Conservation (phyloP, 1,139 yeast genomes). For the Scheffersomyces segobiensis region DNA sequence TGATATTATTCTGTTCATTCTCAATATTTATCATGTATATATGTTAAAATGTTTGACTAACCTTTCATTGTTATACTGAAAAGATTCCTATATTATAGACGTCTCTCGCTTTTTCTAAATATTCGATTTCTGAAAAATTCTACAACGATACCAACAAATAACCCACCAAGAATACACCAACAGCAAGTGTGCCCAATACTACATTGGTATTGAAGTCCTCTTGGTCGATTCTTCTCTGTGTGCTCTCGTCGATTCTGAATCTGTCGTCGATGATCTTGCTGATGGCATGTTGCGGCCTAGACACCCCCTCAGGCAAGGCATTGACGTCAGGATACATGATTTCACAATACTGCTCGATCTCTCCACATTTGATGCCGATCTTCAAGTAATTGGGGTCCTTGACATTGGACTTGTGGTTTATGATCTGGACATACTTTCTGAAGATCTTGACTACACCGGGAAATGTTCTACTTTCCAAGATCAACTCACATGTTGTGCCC, state of each 20-base stretch:
- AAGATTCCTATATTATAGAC: not conserved
- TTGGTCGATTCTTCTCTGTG: constrained; percentile 23
- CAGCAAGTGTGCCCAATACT: not conserved
- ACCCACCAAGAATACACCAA: not conserved
- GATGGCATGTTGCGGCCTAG: constrained; percentile 19
- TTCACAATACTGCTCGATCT: constrained; percentile 83
- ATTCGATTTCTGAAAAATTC: not conserved
- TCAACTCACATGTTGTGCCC: constrained; percentile 83
- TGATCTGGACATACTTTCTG: constrained; percentile 67
- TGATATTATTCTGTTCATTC: not conserved
- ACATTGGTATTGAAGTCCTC: constrained; percentile 24
- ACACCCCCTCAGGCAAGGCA: constrained; percentile 34
- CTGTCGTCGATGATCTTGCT: constrained; percentile 27
- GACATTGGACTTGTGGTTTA: constrained; percentile 78
- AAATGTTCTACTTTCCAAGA: constrained; percentile 71
- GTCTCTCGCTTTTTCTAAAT: not conserved
- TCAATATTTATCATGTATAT: not conserved
- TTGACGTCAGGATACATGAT: constrained; percentile 56
- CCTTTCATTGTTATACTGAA: not conserved
- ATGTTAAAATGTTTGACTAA: not conserved
- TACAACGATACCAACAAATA: not conserved
- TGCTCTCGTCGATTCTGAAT: constrained; percentile 30
- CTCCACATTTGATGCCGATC: constrained; percentile 83
- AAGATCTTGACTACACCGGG: constrained; percentile 77
- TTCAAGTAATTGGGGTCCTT: constrained; percentile 85